Evolutionary conservation across 2,329 filamentous ascomycete species (phyloP), one percentile per base, ranked within the genome.

Genomic region (Orbilia brochopaga): DNA sequence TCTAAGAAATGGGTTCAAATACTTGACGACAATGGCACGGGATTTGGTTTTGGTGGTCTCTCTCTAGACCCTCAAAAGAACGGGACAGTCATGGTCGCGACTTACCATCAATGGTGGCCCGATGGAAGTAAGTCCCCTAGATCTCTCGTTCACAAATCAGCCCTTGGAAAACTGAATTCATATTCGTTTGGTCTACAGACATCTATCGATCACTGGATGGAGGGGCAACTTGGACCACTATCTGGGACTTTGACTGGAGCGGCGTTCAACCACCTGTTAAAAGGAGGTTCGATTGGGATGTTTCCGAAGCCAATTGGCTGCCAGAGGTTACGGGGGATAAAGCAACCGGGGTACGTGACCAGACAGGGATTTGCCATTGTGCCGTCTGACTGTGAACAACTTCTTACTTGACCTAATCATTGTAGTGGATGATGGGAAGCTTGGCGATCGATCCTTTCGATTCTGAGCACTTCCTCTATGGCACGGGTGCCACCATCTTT

Each of bases 361-460:
- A 19, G 15, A 15, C 44, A 17, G 42, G 1, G 19, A 24, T 17
- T 1, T 4, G 1, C 15, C 24, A 27, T 37, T 24, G 7, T 27
- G 83, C n/a, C n/a, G n/a, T n/a, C n/a, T n/a, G n/a, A n/a, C n/a
- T n/a, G 84, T 77, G 79, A 79, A 52, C 6, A 23, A 19, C 13
- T 2, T 32, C 17, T 19, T 56, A 2, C 17, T 40, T 52, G 27
- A 15, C 3, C 35, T 21, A 11, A 55, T 19, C 15, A 32, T 77
- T 86, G 1, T 85, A 85, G 1, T 87, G 85, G 85, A 87, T 86
- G 85, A 84, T 86, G 8, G 85, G 86, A 75, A 79, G 82, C 0
- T 77, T 87, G 6, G 83, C 83, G n/a, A 87, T 87, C 54, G 80
- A 87, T 74, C 85, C 85, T 0, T 80, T 82, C 21, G 84, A 87